Evolutionary conservation across 257 asterid genomes (phyloP), one percentile per base, ranked within the genome.

Genomic region (Capsicum baccatum): DNA sequence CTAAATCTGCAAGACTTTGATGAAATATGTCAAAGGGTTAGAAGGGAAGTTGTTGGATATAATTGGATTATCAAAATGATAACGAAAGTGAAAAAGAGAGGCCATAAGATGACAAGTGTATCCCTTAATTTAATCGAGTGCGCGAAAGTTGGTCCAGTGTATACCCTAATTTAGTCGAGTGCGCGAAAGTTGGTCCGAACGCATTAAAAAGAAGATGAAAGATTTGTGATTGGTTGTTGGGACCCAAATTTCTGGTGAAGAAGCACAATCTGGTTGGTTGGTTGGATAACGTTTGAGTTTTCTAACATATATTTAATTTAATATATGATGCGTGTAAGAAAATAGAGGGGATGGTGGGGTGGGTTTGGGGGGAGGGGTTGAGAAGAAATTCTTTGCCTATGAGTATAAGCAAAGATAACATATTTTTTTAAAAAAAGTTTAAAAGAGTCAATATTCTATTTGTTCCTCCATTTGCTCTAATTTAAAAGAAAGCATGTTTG

Each of bases 331-430:
- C 82, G 82, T 78, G 82, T 78, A 78, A 54, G 82, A 3, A 54
- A 26, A 26, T 1, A 26, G 1, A 26, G 33, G 33, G 33, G 1
- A 26, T 26, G 33, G 33, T 26, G 2, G 33, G 33, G 33, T 26
- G 3, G 50, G 3, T 52, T 37, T 5, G 47, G 73, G 0, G 5
- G n/a, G 47, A 81, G 79, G 54, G n/a, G 33, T 26, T 26, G 33
- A 1, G 66, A 59, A 48, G 62, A 47, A 78, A 83, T 82, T 84
- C 91, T 85, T 90, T 85, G 39, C 90, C 85, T 89, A 85, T 26
- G 87, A 87, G 84, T 80, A 79, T 21, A 86, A 84, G 86, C 89
- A 85, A 90, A 69, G 80, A 78, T 79, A 81, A 74, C 6, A 19
- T 10, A 69, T 39, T 44, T 44, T 44, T 44, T 44, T 44, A 44